These are phyloP conservation scores for Aspergillus steynii DNA, from an alignment of 495 filamentous ascomycete genomes.

Conservation along the genomic window DNA sequence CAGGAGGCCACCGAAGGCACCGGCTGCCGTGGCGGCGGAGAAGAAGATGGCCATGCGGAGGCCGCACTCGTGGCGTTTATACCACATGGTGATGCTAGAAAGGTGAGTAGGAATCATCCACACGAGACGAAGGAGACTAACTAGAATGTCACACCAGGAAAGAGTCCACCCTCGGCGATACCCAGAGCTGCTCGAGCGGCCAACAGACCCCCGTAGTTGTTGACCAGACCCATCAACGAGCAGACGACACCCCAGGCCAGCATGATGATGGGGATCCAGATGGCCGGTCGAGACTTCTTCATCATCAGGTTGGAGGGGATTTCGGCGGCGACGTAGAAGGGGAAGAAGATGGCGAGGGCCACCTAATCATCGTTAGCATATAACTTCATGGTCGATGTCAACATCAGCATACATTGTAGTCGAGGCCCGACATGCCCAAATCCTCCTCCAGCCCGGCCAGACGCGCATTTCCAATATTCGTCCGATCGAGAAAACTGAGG, in stretches of 20 bases:
- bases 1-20: slow-evolving; percentile 16
- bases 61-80: slow-evolving; percentile 16
- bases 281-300: slow-evolving; percentile 12
- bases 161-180: slow-evolving; percentile 16
- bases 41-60: slow-evolving; percentile 20
- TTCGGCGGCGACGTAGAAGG: slow-evolving; percentile 20
- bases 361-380: background rate
- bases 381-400: too few species aligned
- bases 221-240: slow-evolving; percentile 15
- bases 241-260: slow-evolving; percentile 13
- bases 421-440: slow-evolving; percentile 15
- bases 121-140: background rate
- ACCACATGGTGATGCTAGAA: slow-evolving; percentile 18
- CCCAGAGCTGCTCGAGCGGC: slow-evolving; percentile 8
- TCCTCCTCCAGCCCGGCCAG: slow-evolving; percentile 13
- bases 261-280: slow-evolving; percentile 19
- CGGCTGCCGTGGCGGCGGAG: slow-evolving; percentile 14
- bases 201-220: slow-evolving; percentile 11
- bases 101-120: background rate
- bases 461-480: slow-evolving; percentile 20
- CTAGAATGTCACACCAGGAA: slow-evolving; percentile 18
- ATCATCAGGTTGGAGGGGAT: slow-evolving; percentile 22
- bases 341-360: slow-evolving; percentile 20
- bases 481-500: slow-evolving; percentile 21
- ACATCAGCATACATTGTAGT: slow-evolving; percentile 14